Base-by-base conservation (phyloP, 2,329 filamentous ascomycete species). In the Penicillium frequentans region DNA sequence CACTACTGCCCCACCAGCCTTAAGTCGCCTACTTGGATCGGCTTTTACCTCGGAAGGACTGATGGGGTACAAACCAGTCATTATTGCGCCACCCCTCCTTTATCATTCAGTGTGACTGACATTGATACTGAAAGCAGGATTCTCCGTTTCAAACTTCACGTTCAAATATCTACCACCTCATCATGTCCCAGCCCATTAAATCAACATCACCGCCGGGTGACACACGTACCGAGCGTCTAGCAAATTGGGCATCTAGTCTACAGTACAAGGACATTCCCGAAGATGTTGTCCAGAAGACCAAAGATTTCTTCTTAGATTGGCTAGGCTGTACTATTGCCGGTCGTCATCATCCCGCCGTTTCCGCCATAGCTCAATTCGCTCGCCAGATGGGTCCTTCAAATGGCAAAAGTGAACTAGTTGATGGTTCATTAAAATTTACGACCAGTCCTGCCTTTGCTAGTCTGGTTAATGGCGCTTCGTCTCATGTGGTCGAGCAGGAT, bases 401-500 rank as follows among this genome's bases (percentile, higher is more conserved):
- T 19, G 68, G 67, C 9, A 70, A 65, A 16, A 64, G 69, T 46
- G 69, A 71, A 56, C 21, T 71, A 8, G 55, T 71, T 14, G 67
- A 70, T 58, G 65, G 64, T 4, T 59, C 62, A 0, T 47, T 66
- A 49, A 55, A 43, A 2, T 61, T 62, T 19, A 64, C 57, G 0
- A 67, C 64, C 13, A 69, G 64, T 21, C 65, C 69, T 1, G 69
- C 68, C 27, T 71, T 71, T 64, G 68, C 70, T 24, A 66, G 61
- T 57, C 45, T 72, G 49, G 57, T 71, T 4, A 72, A 72, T 55
- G 70, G 60, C 14, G 70, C 68, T 33, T 62, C 70, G 5, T 68
- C 68, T 19, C 69, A 72, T 58, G 69, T 71, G 2, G 70, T 72
- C 7, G 70, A 72, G 51, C 69, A 71, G 45, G 70, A 72, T 62